Evolutionary conservation across 805 yeast genomes (phyloP), one percentile per base, ranked within the genome.

Genomic region (Phaffomyces antillensis): DNA sequence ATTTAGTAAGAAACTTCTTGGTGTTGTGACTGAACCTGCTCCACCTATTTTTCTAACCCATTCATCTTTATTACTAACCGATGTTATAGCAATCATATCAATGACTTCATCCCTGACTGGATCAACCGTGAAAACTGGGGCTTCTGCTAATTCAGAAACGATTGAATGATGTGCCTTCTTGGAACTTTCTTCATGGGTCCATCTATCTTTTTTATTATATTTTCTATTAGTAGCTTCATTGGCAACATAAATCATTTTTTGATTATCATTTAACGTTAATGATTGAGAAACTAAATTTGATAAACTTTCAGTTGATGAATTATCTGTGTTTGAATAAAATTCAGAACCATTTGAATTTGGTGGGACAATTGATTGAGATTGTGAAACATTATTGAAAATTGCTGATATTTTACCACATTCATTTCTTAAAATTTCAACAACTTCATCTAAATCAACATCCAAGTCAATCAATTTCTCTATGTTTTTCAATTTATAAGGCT

Each of bases 181-280:
- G 0, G 95, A 77, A 44, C 77, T 81, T 49, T 86, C 88, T 48
- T 87, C 96, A 36, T 79, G 62, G 16, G 79, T 79, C 87, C 84
- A 86, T 54, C 76, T 80, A 49, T 86, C 95, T 58, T 77, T 79
- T 57, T 82, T 83, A 58, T 82, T 86, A 48, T 79, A 77, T 60
- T 84, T 86, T 41, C 84, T 78, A 61, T 84, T 76, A 5, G 87
- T 86, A 2, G 93, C 90, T 54, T 86, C 87, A 55, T 87, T 87
- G 2, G 87, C 77, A 3, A 91, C 83, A 41, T 81, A 75, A 0
- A 75, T 65, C 10, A 83, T 82, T 43, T 77, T 80, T 52, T 82
- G 88, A 36, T 70, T 54, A 3, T 51, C 58, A 34, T 51, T 52
- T 25, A 68, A 56, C 2, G 60, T 63, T n/a, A 65, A 44, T 2